A percentile compares a stretch with the other conserved stretches of the same genome.
Evolutionary conservation across 108 stramenopile species (phyloP).

Genomic region (Cylindrotheca fusiformis): DNA sequence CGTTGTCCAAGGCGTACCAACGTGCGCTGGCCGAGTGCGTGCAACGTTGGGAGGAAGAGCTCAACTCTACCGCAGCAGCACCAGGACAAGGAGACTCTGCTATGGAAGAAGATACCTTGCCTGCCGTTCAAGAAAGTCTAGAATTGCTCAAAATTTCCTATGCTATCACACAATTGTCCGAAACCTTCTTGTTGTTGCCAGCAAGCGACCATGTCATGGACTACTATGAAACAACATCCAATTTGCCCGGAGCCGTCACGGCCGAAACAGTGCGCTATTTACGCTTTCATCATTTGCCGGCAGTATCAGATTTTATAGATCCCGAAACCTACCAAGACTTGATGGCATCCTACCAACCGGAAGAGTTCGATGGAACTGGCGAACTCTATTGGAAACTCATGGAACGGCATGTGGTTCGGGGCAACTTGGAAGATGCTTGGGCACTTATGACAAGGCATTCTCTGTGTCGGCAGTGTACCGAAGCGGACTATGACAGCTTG

Average conservation of each 20-base stretch:
- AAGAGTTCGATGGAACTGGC: conserved; percentile 39
- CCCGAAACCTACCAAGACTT: conserved; percentile 26
- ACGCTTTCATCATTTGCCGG: conserved; percentile 40
- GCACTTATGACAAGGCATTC: conserved; percentile 63
- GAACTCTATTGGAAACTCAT: conserved; percentile 57
- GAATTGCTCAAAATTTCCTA: conserved; percentile 56
- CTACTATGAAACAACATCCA: conserved; percentile 24
- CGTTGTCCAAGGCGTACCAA: conserved; percentile 47
- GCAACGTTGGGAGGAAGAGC: conserved; percentile 37
- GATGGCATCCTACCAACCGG: conserved; percentile 54
- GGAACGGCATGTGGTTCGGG: conserved; percentile 37
- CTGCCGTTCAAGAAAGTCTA: conserved; percentile 24
- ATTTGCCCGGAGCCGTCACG: conserved; percentile 56
- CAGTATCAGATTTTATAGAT: conserved; percentile 1
- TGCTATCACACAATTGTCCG: conserved; percentile 61
- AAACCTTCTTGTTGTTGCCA: conserved; percentile 54
- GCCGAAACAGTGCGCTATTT: conserved; percentile 79
- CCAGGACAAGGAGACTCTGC: conserved; percentile 10
- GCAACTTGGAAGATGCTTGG: conserved; percentile 72
- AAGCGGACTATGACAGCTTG: conserved; percentile 10
- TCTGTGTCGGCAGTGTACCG: conserved; percentile 32
- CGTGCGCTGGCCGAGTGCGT: conserved; percentile 50
- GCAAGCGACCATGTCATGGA: conserved; percentile 6
- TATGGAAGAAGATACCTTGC: conserved; percentile 5
- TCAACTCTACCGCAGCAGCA: conserved; percentile 1